Conservation (phyloP, 306 rosid species). For the Oemleria cerasiformis region DNA sequence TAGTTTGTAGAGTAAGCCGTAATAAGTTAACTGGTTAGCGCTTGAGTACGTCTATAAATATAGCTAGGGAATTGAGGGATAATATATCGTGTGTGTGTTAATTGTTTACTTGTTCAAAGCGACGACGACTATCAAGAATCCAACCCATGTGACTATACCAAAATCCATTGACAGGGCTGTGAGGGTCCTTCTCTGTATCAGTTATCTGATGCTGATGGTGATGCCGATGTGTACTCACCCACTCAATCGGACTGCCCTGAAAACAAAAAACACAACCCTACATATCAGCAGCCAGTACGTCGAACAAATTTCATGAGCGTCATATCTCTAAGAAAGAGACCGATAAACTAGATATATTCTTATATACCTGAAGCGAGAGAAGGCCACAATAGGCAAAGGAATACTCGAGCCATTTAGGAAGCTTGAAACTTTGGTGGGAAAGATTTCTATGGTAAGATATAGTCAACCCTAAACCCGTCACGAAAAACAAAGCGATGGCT, state of each 20-base stretch:
- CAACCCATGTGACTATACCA: constrained; percentile 89
- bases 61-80: too few relatives aligned
- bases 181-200: too few relatives aligned
- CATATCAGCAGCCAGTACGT: too few relatives aligned
- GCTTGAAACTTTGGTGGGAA: constrained; percentile 77
- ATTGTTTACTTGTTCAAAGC: background rate
- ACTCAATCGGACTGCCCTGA: constrained; percentile 75
- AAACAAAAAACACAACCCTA: too few relatives aligned
- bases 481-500: constrained; percentile 52
- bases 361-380: constrained; percentile 67
- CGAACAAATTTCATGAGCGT: too few relatives aligned
- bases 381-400: constrained; percentile 71
- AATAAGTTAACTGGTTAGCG: too few relatives aligned
- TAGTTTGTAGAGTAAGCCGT: too few relatives aligned
- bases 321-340: background rate
- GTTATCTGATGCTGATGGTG: constrained; percentile 42
- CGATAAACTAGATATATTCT: background rate
- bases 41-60: too few relatives aligned
- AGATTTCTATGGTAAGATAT: constrained; percentile 77
- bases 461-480: constrained; percentile 76
- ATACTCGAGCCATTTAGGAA: constrained; percentile 88
- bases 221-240: constrained; percentile 81
- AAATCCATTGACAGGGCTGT: constrained; percentile 40
- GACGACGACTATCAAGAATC: constrained; percentile 57
- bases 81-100: too few relatives aligned